Percentiles rank a stretch among this genome's conserved stretches.
phyloP scores from a whole-genome alignment of 352 stramenopile genomes.

The Halophytophthora polymorphica region DNA sequence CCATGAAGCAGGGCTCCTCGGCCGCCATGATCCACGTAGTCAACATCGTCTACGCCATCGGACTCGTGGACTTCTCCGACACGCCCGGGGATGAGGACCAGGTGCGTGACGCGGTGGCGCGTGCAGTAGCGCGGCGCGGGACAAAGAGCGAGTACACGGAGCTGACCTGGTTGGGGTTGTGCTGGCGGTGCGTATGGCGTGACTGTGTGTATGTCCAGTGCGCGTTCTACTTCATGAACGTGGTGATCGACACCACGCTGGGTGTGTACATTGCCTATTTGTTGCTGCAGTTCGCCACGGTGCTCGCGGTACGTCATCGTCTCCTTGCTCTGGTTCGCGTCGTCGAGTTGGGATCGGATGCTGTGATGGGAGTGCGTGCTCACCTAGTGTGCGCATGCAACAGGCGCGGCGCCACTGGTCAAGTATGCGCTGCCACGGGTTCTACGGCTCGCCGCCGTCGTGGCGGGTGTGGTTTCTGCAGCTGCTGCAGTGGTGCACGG shows the following conservation, averaged over 20 bases:
- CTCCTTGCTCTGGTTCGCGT: too few relatives aligned
- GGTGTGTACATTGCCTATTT: conserved; percentile 82
- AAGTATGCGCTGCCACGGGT: conserved; percentile 53
- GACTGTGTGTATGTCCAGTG: too few relatives aligned
- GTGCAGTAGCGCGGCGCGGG: neutral
- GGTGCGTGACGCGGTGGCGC: too few relatives aligned
- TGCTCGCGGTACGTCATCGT: conserved; percentile 40
- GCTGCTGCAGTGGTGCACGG: conserved; percentile 59
- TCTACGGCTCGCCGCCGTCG: conserved; percentile 67
- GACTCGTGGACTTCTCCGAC: conserved; percentile 56
- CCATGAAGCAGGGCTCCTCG: conserved; percentile 80
- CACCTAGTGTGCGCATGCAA: neutral
- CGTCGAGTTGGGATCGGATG: too few relatives aligned
- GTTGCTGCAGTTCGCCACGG: conserved; percentile 57
- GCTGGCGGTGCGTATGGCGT: neutral
- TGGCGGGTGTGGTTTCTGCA: conserved; percentile 64
- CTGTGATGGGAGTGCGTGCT: too few relatives aligned
- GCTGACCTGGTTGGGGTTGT: conserved; percentile 2
- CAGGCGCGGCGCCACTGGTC: conserved; percentile 58
- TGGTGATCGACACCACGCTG: conserved; percentile 79
- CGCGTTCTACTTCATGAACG: conserved; percentile 87
- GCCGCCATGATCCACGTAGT: conserved; percentile 76
- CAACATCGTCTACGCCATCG: conserved; percentile 77
- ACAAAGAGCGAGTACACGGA: neutral
- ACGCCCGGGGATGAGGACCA: conserved; percentile 55